Conservation (phyloP, 768 basidiomycete species). For the Psilocybe sp. region DNA sequence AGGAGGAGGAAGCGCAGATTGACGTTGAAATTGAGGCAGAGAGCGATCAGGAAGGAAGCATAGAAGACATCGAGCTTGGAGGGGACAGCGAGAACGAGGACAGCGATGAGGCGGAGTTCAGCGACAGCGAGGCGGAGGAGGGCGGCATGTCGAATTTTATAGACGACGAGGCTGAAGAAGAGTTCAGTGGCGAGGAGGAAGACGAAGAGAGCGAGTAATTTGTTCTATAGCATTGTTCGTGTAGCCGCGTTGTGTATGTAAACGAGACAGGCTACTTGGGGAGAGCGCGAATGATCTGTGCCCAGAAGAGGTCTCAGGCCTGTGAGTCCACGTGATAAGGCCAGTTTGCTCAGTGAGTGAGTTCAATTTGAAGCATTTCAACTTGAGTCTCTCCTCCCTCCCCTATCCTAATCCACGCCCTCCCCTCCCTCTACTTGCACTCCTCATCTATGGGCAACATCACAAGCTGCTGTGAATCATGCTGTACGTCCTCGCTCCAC, state of each 20-base stretch:
- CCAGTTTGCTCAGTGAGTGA: not conserved
- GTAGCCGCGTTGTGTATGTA: not conserved
- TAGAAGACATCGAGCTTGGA: conserved; percentile 78
- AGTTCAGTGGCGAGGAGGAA: conserved; percentile 42
- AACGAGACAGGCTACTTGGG: not conserved
- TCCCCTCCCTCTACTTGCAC: conserved; percentile 2
- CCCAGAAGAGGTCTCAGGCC: too few relatives aligned
- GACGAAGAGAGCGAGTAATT: conserved; percentile 53
- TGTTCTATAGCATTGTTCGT: not conserved
- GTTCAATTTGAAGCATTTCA: conserved; percentile 10
- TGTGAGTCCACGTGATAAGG: too few relatives aligned
- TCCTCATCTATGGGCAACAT: conserved; percentile 61
- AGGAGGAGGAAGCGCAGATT: conserved; percentile 51
- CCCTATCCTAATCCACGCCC: conserved; percentile 9
- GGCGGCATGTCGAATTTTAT: conserved; percentile 47
- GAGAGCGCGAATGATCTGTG: too few relatives aligned
- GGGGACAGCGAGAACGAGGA: conserved; percentile 57
- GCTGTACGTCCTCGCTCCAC: conserved; percentile 51
- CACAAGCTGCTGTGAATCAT: conserved; percentile 80
- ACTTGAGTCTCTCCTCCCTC: not conserved
- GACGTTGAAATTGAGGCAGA: conserved; percentile 69
- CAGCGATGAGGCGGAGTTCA: conserved; percentile 60
- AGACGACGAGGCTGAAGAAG: conserved; percentile 64
- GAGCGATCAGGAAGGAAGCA: conserved; percentile 58
- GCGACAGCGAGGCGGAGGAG: conserved; percentile 44